A percentile compares a stretch with the other conserved stretches of the same genome.
phyloP scores from a whole-genome alignment of 345 rosid genomes.

The Citrus reticulata region DNA sequence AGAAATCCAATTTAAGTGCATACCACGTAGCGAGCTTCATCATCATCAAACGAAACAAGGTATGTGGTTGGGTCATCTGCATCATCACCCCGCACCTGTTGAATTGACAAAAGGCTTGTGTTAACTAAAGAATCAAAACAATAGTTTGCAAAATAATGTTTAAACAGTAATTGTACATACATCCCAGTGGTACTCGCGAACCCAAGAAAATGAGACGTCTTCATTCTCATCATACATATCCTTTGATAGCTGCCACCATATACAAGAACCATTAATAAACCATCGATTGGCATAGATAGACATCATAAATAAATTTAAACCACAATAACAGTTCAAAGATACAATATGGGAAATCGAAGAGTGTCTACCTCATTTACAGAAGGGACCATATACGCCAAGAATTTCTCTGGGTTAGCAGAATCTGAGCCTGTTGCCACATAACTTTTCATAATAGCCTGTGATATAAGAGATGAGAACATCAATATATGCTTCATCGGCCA shows the following conservation, averaged over 20 bases:
- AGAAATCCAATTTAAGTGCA: conserved; percentile 8
- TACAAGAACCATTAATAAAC: not conserved
- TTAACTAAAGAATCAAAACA: conserved; percentile 4
- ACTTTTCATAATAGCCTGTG: conserved; percentile 93
- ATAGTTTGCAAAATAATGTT: not conserved
- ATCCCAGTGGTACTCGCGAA: conserved; percentile 93
- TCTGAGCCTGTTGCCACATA: conserved; percentile 70
- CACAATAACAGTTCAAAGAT: not conserved
- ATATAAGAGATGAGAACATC: conserved; percentile 5
- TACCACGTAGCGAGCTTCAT: conserved; percentile 83
- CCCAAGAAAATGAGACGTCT: conserved; percentile 81
- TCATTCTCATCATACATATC: conserved; percentile 74
- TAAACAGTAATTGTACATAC: conserved; percentile 44
- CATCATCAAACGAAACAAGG: conserved; percentile 78
- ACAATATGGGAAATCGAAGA: not conserved
- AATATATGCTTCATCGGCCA: conserved; percentile 3
- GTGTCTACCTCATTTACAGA: conserved; percentile 68
- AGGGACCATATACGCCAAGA: conserved; percentile 93
- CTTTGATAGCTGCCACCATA: conserved; percentile 62
- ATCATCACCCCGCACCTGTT: conserved; percentile 69
- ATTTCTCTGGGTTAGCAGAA: conserved; percentile 66
- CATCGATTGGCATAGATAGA: not conserved
- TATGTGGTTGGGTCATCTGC: conserved; percentile 68
- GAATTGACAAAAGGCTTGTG: conserved; percentile 8
- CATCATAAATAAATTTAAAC: not conserved